Percentiles rank a stretch among this genome's conserved stretches.
These are phyloP conservation scores for Prunus armeniaca DNA, from an alignment of 306 rosid genomes.

Conservation along the genomic window DNA sequence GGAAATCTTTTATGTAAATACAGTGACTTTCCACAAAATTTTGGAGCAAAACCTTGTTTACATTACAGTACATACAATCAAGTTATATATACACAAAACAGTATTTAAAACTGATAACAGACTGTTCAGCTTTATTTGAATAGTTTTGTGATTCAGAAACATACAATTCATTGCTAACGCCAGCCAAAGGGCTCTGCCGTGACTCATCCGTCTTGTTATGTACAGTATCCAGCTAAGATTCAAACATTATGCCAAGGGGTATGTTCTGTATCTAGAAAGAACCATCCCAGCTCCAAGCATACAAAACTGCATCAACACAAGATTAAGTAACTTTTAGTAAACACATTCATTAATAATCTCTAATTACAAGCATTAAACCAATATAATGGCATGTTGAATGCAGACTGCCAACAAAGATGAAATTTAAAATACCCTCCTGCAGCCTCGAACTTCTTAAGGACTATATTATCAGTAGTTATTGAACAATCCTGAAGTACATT, in stretches of 20 bases:
- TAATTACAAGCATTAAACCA: neutral
- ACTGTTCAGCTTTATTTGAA: neutral
- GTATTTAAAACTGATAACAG: neutral
- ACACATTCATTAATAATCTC: neutral
- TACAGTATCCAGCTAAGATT: neutral
- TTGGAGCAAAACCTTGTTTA: neutral
- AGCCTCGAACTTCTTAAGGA: neutral
- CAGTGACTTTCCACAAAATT: neutral
- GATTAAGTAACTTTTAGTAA: neutral
- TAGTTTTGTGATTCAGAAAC: constrained; percentile 16
- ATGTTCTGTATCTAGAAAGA: neutral
- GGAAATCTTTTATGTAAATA: neutral
- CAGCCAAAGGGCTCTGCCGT: neutral
- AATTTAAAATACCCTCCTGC: neutral
- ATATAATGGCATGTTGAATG: neutral
- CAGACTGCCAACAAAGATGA: constrained; percentile 9
- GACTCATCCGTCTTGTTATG: constrained; percentile 12
- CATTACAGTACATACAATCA: neutral
- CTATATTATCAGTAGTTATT: neutral
- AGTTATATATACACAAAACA: neutral
- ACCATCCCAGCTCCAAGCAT: constrained; percentile 8
- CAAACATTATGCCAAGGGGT: neutral
- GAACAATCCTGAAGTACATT: neutral
- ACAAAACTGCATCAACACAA: neutral
- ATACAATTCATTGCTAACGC: constrained; percentile 21